Conservation (phyloP, 2,329 filamentous ascomycete genomes). For the Ophiostoma novo-ulmi region DNA sequence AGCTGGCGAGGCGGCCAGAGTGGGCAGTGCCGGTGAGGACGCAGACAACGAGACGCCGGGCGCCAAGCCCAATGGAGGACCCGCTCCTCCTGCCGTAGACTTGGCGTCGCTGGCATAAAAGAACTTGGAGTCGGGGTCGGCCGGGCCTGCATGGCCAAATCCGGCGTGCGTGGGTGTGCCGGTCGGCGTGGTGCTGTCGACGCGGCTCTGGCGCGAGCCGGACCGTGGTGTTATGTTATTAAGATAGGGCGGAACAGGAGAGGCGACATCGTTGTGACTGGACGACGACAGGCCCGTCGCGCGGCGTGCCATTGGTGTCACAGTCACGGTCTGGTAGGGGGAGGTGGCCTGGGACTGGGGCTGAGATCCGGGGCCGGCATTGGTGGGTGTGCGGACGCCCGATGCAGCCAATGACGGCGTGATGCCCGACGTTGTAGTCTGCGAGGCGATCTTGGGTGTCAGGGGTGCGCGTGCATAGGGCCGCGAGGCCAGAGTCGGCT, state of each 20-base stretch:
- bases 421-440: not conserved
- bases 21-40: not conserved
- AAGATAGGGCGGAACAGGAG: conserved; percentile 52
- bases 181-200: conserved; percentile 62
- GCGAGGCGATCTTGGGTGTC: conserved; percentile 52
- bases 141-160: conserved; percentile 8
- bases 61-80: conserved; percentile 7
- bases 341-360: conserved; percentile 12
- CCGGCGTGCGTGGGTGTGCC: conserved; percentile 51
- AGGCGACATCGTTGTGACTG: conserved; percentile 27
- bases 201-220: conserved; percentile 64
- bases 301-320: conserved; percentile 42
- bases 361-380: not conserved
- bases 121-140: conserved; percentile 61
- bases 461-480: conserved; percentile 45
- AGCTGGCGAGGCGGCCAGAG: conserved; percentile 11
- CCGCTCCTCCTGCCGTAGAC: conserved; percentile 19
- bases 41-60: conserved; percentile 22
- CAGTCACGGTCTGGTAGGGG: conserved; percentile 33
- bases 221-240: conserved; percentile 75
- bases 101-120: conserved; percentile 80
- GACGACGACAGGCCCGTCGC: conserved; percentile 29
- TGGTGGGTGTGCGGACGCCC: not conserved
- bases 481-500: conserved; percentile 63
- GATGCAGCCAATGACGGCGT: not conserved